Evolutionary conservation across 116 monocot genomes (phyloP).

Genomic region (Phalaenopsis hybrid): DNA sequence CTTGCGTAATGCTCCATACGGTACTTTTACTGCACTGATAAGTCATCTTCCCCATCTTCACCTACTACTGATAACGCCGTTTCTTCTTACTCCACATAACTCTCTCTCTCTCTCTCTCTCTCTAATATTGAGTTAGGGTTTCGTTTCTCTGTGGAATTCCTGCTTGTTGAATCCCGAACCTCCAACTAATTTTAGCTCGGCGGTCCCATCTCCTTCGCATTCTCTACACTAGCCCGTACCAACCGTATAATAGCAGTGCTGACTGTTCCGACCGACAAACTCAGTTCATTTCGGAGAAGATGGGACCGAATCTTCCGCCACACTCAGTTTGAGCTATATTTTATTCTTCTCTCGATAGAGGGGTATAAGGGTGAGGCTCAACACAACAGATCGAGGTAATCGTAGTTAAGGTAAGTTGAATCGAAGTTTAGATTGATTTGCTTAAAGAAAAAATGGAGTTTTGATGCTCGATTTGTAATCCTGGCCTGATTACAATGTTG

Average conservation of each 20-base stretch:
- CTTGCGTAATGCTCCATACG: background rate
- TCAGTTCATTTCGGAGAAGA: background rate
- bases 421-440: conserved; percentile 3
- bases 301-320: background rate
- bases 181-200: background rate
- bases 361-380: background rate
- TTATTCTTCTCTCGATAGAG: background rate
- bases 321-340: background rate
- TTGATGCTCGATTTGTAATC: background rate
- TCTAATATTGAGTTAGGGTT: conserved; percentile 11
- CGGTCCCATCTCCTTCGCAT: background rate
- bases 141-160: background rate
- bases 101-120: conserved; percentile 9
- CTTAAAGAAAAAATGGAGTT: background rate
- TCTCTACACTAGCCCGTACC: background rate
- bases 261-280: background rate
- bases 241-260: background rate
- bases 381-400: background rate
- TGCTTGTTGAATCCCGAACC: background rate
- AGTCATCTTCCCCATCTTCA: conserved; percentile 3
- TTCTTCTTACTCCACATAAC: background rate
- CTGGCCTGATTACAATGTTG: background rate
- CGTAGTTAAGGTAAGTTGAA: background rate
- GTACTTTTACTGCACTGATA: conserved; percentile 7
- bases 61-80: conserved; percentile 10